Base-by-base conservation (phyloP, 2,329 filamentous ascomycete species). In the Aspergillus sp. region DNA sequence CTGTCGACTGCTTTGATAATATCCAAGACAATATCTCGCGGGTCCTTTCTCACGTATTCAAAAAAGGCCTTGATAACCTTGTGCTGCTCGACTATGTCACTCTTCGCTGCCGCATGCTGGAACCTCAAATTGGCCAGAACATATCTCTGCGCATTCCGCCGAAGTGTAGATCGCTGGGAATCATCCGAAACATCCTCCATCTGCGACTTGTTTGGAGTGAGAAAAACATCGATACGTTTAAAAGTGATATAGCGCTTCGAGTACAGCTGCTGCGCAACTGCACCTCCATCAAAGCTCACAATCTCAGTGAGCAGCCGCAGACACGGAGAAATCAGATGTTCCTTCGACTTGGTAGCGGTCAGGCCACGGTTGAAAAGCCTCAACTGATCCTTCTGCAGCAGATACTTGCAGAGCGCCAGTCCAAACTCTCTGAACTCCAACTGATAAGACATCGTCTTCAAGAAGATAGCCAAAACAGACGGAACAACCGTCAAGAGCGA, bases 311-410 rank as follows among this genome's bases (percentile, higher is more conserved):
- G 71, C 32, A 98, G 65, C 35, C 89, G 78, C 37, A 98, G 64
- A 15, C 83, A 88, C 1, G 91, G 89, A 2, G 86, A 91, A 39
- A 95, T 88, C 37, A 96, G 67, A 57, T 84, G 86, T 24, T 86
- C 86, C 52, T 93, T 94, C 29, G 77, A 72, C 57, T 86, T 88
- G 15, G 83, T 80, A 0, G 84, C 77, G 3, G 83, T 80, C 12
- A 96, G 63, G 38, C 85, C 86, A 38, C 80, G 78, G 19, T 84
- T 78, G 15, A 96, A 64, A 3, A 93, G 72, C 46, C 88, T 85
- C 41, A 88, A 69, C 45, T 94, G 85, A 15, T 80, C 75, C 42
- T 82, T 82, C 48, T 86, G 82, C 16, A 98, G 64, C 26, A 96
- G 64, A 11, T 84, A 84, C 44, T 84, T 82, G 55, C 85, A 86